phyloP scores from a whole-genome alignment of 2,329 filamentous ascomycete genomes.

The Fusarium sp. region DNA sequence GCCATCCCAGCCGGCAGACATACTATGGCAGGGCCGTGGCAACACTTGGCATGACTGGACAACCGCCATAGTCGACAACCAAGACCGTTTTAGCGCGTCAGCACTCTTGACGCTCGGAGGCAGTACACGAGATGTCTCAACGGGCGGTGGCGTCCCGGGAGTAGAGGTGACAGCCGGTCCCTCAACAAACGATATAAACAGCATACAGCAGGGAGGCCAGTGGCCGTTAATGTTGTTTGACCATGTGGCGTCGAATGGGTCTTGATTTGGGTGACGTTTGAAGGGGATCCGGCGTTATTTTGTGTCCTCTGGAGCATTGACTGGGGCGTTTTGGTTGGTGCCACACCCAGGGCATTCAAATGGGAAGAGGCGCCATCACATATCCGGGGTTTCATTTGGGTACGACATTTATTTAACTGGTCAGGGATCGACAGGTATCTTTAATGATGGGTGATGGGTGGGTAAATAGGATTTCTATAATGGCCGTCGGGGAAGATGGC shows the following conservation, averaged over 20 bases:
- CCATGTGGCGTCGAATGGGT: conserved; percentile 44
- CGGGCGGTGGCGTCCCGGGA: conserved; percentile 35
- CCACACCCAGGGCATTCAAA: conserved; percentile 19
- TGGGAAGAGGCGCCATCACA: conserved; percentile 17
- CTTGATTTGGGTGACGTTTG: conserved; percentile 37
- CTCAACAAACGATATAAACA: conserved; percentile 47
- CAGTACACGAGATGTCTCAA: conserved; percentile 40
- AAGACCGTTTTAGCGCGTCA: conserved; percentile 66
- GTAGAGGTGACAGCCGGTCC: conserved; percentile 32
- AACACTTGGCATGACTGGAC: conserved; percentile 72
- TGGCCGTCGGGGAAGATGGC: conserved; percentile 14
- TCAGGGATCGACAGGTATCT: conserved; percentile 25
- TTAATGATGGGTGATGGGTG: conserved; percentile 27
- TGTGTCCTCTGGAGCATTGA: conserved; percentile 33
- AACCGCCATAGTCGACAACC: conserved; percentile 64
- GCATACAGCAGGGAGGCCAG: conserved; percentile 48
- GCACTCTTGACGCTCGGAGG: conserved; percentile 64
- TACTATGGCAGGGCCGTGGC: conserved; percentile 54
- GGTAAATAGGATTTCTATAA: conserved; percentile 20
- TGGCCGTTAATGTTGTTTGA: conserved; percentile 55
- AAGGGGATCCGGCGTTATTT: conserved; percentile 15
- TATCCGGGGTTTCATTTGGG: conserved; percentile 11
- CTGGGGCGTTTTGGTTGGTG: conserved; percentile 34
- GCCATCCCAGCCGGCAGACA: conserved; percentile 46
- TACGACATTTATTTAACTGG: conserved; percentile 4